Base-by-base conservation (phyloP, 305 asterid species). In the Solanum chacoense region DNA sequence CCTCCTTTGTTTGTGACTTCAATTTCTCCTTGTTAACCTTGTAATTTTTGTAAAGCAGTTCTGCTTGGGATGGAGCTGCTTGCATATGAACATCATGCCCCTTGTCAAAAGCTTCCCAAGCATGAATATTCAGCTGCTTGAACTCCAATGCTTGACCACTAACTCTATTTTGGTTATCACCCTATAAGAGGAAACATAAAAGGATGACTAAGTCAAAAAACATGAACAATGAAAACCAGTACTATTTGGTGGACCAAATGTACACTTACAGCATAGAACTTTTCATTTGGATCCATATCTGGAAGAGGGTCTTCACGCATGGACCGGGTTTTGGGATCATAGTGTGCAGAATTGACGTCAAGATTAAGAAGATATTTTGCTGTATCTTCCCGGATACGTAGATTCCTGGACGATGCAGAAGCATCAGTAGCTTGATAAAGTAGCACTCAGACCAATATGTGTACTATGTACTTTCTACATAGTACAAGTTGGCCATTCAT, bases 281-380 rank as follows among this genome's bases (percentile, higher is more conserved):
- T 97, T 91, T 97, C 99, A 93, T 95, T 95, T 76, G 98, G 98
- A 94, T 96, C 98, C 96, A 90, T 95, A 88, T 97, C 99, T 14
- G 99, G 99, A 31, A 96, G 99, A 91, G 99, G 99, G 88, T 96
- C 99, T 90, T 97, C 99, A 92, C 98, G 98, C 99, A 97, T 96
- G 63, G 99, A 96, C 86, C 98, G 98, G 63, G 99, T 96, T 91
- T 96, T 97, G 55, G 98, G 99, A 91, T 95, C 99, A 91, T 96
- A 97, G 86, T 97, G 98, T 59, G 99, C 96, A 42, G 99, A 97
- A 91, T 96, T 93, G 78, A 96, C 97, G 87, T 95, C 98, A 88
- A 97, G 99, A 88, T 97, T 97, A 26, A 97, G 98, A 90, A 97
- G 99, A 92, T 96, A 97, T 91, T 96, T 97, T 77, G 99, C 99